A percentile compares a stretch with the other conserved stretches of the same genome.
Evolutionary conservation across 345 rosid species (phyloP).

Genomic region (Pseudoturritis turrita): DNA sequence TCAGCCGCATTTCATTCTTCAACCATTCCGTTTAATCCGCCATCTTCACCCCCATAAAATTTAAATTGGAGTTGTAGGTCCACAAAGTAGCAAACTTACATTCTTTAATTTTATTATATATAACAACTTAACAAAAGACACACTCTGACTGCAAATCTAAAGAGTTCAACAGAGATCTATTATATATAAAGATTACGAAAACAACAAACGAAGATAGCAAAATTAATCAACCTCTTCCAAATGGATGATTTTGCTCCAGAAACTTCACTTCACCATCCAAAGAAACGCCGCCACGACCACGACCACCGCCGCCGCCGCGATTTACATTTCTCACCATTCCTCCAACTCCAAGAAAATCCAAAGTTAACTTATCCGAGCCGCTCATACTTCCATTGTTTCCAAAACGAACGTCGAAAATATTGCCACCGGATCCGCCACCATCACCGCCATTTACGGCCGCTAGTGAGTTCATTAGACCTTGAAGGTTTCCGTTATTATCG

Average conservation of each 20-base stretch:
- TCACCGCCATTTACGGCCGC: slow-evolving; percentile 21
- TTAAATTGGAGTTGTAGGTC: not conserved
- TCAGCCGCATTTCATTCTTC: not conserved
- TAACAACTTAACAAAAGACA: not conserved
- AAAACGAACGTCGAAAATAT: slow-evolving; percentile 27
- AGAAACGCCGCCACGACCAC: slow-evolving; percentile 12
- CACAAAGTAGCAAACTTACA: slow-evolving; percentile 1
- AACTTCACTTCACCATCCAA: slow-evolving; percentile 26
- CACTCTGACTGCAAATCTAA: not conserved
- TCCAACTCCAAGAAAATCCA: slow-evolving; percentile 86
- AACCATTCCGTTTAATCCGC: not conserved
- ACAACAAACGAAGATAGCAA: not conserved
- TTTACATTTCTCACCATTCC: slow-evolving; percentile 48
- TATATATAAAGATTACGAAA: not conserved
- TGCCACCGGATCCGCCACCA: slow-evolving; percentile 21
- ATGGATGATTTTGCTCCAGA: slow-evolving; percentile 25
- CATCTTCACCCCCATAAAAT: not conserved
- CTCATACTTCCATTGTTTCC: slow-evolving; percentile 35
- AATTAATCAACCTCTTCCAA: slow-evolving; percentile 24
- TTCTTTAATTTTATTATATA: not conserved
- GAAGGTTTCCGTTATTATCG: slow-evolving; percentile 46
- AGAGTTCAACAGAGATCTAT: not conserved
- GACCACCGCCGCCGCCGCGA: slow-evolving; percentile 21
- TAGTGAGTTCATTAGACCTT: slow-evolving; percentile 61
- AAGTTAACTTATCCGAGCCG: slow-evolving; percentile 59